These are phyloP conservation scores for Aspergillus udagawae DNA, from an alignment of 2,329 filamentous ascomycete genomes.

Conservation along the genomic window DNA sequence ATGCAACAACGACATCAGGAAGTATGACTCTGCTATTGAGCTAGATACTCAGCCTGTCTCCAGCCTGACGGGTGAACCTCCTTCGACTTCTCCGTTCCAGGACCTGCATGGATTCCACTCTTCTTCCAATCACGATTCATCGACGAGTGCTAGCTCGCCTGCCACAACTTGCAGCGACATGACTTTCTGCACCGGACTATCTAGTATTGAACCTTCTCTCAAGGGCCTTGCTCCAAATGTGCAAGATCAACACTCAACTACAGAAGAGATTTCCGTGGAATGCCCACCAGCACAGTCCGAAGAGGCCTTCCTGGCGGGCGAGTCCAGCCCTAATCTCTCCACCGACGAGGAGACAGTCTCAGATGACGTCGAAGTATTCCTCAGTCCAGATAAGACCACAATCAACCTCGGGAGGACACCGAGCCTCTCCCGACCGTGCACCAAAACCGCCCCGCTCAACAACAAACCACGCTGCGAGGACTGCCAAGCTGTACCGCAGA, in stretches of 20 bases:
- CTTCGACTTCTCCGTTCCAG: background rate
- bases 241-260: slow-evolving; percentile 1
- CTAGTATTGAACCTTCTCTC: slow-evolving; percentile 1
- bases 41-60: slow-evolving; percentile 15
- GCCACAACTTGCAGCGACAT: background rate
- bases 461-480: background rate
- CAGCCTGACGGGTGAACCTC: slow-evolving; percentile 11
- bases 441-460: background rate
- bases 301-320: slow-evolving; percentile 7
- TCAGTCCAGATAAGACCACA: slow-evolving; percentile 8
- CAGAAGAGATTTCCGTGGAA: background rate
- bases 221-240: slow-evolving; percentile 1
- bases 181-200: background rate
- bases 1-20: background rate
- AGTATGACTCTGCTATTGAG: slow-evolving; percentile 22
- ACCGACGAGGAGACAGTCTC: background rate
- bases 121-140: slow-evolving; percentile 5
- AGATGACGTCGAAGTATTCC: slow-evolving; percentile 17
- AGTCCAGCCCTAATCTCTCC: background rate
- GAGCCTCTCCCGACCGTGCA: slow-evolving; percentile 9
- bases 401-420: slow-evolving; percentile 6
- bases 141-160: slow-evolving; percentile 8
- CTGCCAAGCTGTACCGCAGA: background rate
- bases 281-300: slow-evolving; percentile 2
- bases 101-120: background rate